phyloP scores from a whole-genome alignment of 257 asterid species.

The Vinca minor region DNA sequence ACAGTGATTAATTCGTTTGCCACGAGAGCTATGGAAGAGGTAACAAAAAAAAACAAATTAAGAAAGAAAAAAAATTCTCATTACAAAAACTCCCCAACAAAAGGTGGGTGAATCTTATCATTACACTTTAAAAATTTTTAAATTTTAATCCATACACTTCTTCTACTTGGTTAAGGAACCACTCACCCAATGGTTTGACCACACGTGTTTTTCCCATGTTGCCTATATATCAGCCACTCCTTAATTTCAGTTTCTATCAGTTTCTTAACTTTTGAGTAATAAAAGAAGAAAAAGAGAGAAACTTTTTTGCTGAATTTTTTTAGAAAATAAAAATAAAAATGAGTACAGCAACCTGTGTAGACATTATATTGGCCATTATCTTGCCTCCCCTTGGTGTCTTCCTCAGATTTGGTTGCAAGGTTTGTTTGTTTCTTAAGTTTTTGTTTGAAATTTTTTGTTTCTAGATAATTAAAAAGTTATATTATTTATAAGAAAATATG shows the following conservation, averaged over 20 bases:
- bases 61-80: too few species aligned
- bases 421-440: constrained; percentile 1
- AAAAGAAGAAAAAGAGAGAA: background rate
- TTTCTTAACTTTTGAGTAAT: background rate
- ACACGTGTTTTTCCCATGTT: background rate
- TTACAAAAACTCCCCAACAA: too few species aligned
- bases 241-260: background rate
- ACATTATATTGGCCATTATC: constrained; percentile 60
- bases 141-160: background rate
- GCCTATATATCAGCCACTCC: background rate
- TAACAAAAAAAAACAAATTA: too few species aligned
- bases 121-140: too few species aligned
- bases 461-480: too few species aligned
- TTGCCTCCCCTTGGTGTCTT: constrained; percentile 89
- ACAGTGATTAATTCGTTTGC: too few species aligned
- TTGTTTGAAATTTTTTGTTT: too few species aligned
- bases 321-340: constrained; percentile 25
- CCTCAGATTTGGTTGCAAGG: constrained; percentile 73
- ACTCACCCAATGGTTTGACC: background rate
- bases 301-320: background rate
- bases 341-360: constrained; percentile 47
- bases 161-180: background rate
- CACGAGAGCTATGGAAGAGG: too few species aligned
- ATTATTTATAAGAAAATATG: too few species aligned
- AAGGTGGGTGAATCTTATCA: too few species aligned